Conservation (phyloP, 2,329 filamentous ascomycete genomes). For the Talaromyces sp. region DNA sequence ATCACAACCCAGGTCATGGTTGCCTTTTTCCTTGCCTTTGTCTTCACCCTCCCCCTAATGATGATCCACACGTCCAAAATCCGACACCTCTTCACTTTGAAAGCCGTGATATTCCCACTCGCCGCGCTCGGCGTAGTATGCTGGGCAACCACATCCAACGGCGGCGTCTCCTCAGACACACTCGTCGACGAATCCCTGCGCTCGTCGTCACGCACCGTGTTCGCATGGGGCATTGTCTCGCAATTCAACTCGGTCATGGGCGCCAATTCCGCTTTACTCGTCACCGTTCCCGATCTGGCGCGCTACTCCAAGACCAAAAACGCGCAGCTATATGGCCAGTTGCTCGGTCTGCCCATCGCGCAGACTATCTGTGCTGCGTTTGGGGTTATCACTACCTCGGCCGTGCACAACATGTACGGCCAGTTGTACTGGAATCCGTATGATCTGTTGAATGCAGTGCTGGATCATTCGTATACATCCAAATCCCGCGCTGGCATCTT, state of each 20-base stretch:
- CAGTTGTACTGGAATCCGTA: conserved; percentile 37
- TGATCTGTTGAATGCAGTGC: conserved; percentile 32
- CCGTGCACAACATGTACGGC: conserved; percentile 31
- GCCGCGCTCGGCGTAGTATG: conserved; percentile 35
- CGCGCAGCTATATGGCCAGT: conserved; percentile 27
- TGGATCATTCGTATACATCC: conserved; percentile 32
- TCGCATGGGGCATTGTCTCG: conserved; percentile 36
- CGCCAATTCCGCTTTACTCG: conserved; percentile 29
- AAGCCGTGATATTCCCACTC: conserved; percentile 31
- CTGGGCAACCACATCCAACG: conserved; percentile 27
- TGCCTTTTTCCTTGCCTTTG: conserved; percentile 21
- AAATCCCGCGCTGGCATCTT: conserved; percentile 29
- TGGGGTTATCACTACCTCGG: conserved; percentile 21
- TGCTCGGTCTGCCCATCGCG: conserved; percentile 16
- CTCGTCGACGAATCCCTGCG: conserved; percentile 12
- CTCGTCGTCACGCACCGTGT: conserved; percentile 17
- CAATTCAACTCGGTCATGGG: conserved; percentile 40
- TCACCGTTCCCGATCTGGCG: conserved; percentile 36
- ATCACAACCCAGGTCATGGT: conserved; percentile 23
- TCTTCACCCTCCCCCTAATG: conserved; percentile 23
- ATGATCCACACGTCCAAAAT: conserved; percentile 34
- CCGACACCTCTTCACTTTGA: conserved; percentile 33
- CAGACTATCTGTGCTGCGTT: conserved; percentile 20
- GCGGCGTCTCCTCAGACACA: conserved; percentile 18
- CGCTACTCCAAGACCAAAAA: conserved; percentile 31